Evolutionary conservation across 2,329 filamentous ascomycete genomes (phyloP).

Genomic region (Aspergillus hortae): DNA sequence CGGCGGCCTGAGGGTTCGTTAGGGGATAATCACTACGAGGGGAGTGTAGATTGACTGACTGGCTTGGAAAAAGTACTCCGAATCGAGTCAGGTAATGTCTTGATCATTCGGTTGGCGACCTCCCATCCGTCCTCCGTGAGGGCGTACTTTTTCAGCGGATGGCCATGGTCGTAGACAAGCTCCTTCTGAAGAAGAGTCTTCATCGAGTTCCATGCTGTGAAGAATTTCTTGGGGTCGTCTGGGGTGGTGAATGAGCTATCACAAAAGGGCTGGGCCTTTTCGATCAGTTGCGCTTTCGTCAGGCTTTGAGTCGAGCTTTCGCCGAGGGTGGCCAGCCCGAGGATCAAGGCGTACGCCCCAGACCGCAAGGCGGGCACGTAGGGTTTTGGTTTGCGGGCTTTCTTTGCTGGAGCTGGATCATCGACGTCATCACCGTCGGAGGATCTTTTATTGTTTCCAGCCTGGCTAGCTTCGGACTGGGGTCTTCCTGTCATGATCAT

Average conservation of each 20-base stretch:
- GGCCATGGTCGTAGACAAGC: slow-evolving; percentile 66
- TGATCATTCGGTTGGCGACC: slow-evolving; percentile 62
- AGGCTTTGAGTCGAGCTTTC: slow-evolving; percentile 56
- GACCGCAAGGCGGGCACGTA: slow-evolving; percentile 73
- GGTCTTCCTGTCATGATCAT: slow-evolving; percentile 6
- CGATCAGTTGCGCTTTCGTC: slow-evolving; percentile 66
- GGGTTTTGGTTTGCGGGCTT: slow-evolving; percentile 52
- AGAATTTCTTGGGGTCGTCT: slow-evolving; percentile 64
- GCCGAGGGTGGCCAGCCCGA: slow-evolving; percentile 61
- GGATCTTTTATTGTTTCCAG: slow-evolving; percentile 17
- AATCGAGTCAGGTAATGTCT: slow-evolving; percentile 36
- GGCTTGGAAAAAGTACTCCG: slow-evolving; percentile 14
- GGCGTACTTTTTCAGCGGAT: slow-evolving; percentile 64
- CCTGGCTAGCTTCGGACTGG: neutral
- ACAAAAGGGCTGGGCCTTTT: slow-evolving; percentile 66
- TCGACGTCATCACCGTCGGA: slow-evolving; percentile 28
- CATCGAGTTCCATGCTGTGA: slow-evolving; percentile 82
- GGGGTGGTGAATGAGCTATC: slow-evolving; percentile 70
- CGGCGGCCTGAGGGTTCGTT: slow-evolving; percentile 2
- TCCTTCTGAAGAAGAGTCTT: slow-evolving; percentile 71
- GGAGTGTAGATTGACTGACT: slow-evolving; percentile 7
- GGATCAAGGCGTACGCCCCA: slow-evolving; percentile 68
- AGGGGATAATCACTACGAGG: neutral
- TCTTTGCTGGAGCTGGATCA: slow-evolving; percentile 50
- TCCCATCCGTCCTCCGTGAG: slow-evolving; percentile 78